A percentile compares a stretch with the other conserved stretches of the same genome.
phyloP scores from a whole-genome alignment of 1,284 basidiomycete genomes.

The Leccinum huronense region DNA sequence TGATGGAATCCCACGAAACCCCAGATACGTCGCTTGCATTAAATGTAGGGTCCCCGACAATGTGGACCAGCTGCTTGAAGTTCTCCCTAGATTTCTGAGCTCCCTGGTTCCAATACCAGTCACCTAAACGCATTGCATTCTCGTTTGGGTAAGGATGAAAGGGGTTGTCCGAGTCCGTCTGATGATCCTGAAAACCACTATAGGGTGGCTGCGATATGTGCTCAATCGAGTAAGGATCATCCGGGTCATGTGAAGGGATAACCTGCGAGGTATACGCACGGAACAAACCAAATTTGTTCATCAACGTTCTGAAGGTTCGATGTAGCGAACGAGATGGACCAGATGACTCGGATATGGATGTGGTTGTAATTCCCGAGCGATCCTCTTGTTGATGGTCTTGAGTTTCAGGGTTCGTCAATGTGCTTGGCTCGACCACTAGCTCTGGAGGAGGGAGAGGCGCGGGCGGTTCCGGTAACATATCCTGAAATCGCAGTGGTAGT shows the following conservation, averaged over 20 bases:
- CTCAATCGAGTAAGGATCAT: background rate
- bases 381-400: background rate
- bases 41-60: background rate
- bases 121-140: background rate
- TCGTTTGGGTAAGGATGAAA: slow-evolving; percentile 15
- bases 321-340: background rate
- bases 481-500: background rate
- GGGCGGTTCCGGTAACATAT: background rate
- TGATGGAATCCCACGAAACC: background rate
- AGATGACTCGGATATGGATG: background rate
- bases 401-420: background rate
- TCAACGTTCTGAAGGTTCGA: background rate
- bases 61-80: background rate
- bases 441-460: background rate
- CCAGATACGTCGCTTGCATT: background rate
- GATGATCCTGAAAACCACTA: background rate
- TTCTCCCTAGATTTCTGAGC: background rate
- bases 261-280: background rate
- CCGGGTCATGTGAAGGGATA: slow-evolving; percentile 5
- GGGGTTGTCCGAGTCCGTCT: background rate
- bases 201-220: no score
- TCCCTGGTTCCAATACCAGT: slow-evolving; percentile 5
- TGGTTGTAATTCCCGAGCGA: background rate
- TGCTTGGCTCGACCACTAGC: background rate
- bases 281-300: slow-evolving; percentile 12